phyloP scores from a whole-genome alignment of 208 protist species.

The Wallacemonas rigidus region DNA sequence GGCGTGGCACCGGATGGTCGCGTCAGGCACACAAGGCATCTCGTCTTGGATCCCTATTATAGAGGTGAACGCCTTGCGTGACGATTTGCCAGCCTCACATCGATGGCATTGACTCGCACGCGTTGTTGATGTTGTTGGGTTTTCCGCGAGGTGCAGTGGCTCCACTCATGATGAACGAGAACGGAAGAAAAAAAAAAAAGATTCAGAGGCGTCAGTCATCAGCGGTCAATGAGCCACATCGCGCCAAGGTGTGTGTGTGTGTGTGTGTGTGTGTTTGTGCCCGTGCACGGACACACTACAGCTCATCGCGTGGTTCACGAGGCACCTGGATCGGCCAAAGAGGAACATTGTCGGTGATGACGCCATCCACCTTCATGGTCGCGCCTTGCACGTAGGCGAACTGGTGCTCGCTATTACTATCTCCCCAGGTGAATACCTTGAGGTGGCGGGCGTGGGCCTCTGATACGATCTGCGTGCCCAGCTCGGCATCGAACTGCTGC shows the following conservation, averaged over 20 bases:
- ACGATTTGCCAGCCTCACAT: no score
- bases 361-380: slow-evolving; percentile 64
- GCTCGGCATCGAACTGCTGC: slow-evolving; percentile 3
- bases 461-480: slow-evolving; percentile 29
- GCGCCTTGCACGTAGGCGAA: slow-evolving; percentile 57
- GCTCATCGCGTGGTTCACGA: background rate
- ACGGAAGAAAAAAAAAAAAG: slow-evolving; percentile 16
- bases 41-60: no score
- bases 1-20: no score
- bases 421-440: slow-evolving; percentile 80
- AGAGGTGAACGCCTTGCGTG: no score
- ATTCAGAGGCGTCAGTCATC: background rate
- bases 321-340: slow-evolving; percentile 21
- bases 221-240: background rate
- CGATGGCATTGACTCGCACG: no score
- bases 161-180: no score
- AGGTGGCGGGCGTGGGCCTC: slow-evolving; percentile 52
- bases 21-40: no score
- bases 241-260: background rate
- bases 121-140: no score
- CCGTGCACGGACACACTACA: background rate
- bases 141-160: no score
- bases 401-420: slow-evolving; percentile 55
- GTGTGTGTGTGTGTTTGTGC: background rate
- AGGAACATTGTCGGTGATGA: slow-evolving; percentile 77